phyloP scores from a whole-genome alignment of 2,329 filamentous ascomycete genomes.

The Cytospora leucostoma region DNA sequence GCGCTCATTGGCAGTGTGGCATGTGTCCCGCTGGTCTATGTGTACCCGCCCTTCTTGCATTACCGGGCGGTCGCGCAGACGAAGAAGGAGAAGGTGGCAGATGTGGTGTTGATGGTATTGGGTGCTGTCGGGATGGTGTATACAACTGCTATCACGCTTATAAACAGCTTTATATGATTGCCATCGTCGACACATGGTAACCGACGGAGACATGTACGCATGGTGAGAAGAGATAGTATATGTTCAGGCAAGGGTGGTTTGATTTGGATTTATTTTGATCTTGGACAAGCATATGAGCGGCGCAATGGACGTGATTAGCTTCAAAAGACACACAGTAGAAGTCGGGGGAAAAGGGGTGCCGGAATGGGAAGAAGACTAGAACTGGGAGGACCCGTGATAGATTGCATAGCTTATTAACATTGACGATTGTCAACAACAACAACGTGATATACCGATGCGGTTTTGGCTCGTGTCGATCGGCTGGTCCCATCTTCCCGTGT shows the following conservation, averaged over 20 bases:
- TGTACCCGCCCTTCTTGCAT: constrained; percentile 73
- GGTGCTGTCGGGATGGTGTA: constrained; percentile 70
- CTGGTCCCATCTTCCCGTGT: too few relatives aligned
- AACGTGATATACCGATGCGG: too few relatives aligned
- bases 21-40: constrained; percentile 75
- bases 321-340: neutral
- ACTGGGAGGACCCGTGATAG: neutral
- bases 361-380: neutral
- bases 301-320: constrained; percentile 1
- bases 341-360: neutral
- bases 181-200: neutral
- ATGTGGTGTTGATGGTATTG: constrained; percentile 63
- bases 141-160: constrained; percentile 65
- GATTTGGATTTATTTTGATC: neutral
- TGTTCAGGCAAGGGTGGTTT: neutral
- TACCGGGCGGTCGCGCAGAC: constrained; percentile 65
- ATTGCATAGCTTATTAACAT: too few relatives aligned
- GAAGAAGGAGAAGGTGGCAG: constrained; percentile 56
- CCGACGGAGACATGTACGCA: neutral
- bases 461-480: too few relatives aligned
- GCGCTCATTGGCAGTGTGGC: constrained; percentile 73
- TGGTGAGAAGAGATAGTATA: neutral
- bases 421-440: too few relatives aligned
- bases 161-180: constrained; percentile 41
- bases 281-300: constrained; percentile 11